Conservation (phyloP, 768 basidiomycete species). For the Boletus coccyginus region DNA sequence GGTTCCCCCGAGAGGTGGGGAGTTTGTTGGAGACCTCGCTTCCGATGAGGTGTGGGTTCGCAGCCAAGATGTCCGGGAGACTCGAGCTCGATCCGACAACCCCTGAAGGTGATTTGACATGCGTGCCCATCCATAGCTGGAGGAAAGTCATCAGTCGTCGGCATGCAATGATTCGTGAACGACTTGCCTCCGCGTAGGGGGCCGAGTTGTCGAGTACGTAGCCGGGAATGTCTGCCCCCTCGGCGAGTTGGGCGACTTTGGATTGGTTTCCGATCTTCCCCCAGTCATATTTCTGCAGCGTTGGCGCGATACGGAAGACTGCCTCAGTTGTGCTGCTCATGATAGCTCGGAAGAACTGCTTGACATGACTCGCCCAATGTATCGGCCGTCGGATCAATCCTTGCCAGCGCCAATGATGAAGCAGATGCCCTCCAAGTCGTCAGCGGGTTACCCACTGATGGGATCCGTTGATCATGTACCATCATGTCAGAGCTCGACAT, state of each 20-base stretch:
- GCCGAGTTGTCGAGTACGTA: slow-evolving; percentile 66
- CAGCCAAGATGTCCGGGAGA: slow-evolving; percentile 60
- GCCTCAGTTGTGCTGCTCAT: slow-evolving; percentile 28
- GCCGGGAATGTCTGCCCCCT: slow-evolving; percentile 54
- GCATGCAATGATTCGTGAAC: background rate
- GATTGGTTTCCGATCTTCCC: slow-evolving; percentile 79
- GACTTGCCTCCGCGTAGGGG: slow-evolving; percentile 89
- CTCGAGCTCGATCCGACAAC: slow-evolving; percentile 45
- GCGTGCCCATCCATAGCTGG: slow-evolving; percentile 99
- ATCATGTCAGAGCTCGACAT: too few species aligned
- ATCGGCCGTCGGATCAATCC: too few species aligned
- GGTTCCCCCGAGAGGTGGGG: slow-evolving; percentile 56
- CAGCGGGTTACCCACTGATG: too few species aligned
- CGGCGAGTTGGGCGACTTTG: slow-evolving; percentile 85
- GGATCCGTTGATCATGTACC: too few species aligned
- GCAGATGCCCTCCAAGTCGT: too few species aligned
- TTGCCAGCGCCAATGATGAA: too few species aligned
- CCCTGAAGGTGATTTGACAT: slow-evolving; percentile 68
- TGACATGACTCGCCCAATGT: background rate
- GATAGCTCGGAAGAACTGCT: background rate
- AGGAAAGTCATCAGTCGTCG: slow-evolving; percentile 2
- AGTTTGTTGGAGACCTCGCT: slow-evolving; percentile 52
- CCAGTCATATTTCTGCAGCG: slow-evolving; percentile 93
- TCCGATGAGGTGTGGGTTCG: slow-evolving; percentile 70
- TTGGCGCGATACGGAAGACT: slow-evolving; percentile 81